These are phyloP conservation scores for Linnemannia hyalina DNA, from an alignment of 192 early-diverging fungal genomes.

Conservation along the genomic window DNA sequence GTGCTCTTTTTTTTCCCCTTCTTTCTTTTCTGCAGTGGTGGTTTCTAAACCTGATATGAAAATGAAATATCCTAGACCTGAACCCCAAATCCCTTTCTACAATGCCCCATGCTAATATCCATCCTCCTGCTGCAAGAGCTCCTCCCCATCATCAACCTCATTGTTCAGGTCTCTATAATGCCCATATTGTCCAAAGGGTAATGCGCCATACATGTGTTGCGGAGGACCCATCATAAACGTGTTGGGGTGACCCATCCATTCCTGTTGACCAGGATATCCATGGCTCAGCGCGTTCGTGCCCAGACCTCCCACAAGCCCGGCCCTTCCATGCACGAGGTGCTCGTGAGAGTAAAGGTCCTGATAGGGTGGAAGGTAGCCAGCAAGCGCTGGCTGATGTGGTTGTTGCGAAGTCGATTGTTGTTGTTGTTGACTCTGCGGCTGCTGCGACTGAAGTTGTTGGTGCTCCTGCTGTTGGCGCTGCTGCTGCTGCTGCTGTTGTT, in stretches of 20 bases:
- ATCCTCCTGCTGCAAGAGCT: not conserved
- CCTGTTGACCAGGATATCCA: constrained; percentile 36
- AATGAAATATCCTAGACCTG: no score
- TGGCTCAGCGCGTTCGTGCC: constrained; percentile 12
- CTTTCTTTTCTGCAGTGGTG: no score
- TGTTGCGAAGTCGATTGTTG: not conserved
- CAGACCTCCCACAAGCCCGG: not conserved
- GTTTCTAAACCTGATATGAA: no score
- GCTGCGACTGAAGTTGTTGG: not conserved
- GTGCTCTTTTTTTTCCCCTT: not conserved
- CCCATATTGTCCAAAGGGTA: constrained; percentile 15
- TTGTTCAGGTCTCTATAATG: constrained; percentile 5
- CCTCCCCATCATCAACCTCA: not conserved
- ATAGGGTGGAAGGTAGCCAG: constrained; percentile 29
- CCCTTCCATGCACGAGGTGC: not conserved
- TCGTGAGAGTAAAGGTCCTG: constrained; percentile 27
- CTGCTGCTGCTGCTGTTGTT: not conserved
- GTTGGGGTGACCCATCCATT: constrained; percentile 46
- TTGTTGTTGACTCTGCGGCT: not conserved
- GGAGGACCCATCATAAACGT: constrained; percentile 34
- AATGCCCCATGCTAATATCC: not conserved
- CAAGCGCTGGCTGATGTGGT: not conserved
- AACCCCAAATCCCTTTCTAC: no score
- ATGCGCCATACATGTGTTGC: constrained; percentile 30
- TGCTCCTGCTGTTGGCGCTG: constrained; percentile 9